Conservation (phyloP, 768 basidiomycete genomes). For the Hypholoma fasciculare region DNA sequence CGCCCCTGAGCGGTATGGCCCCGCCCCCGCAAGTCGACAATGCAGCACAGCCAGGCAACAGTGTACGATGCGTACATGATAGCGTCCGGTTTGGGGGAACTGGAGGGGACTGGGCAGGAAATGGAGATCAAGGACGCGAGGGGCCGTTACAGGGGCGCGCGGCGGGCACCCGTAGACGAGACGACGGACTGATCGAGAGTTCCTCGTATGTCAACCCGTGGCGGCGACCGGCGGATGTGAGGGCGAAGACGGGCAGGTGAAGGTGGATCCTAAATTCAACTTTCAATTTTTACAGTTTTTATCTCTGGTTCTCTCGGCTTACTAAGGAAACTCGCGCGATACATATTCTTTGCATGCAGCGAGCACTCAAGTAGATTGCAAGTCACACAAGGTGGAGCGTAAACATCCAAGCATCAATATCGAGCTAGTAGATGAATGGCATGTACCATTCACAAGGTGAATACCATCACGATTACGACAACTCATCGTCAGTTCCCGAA, state of each 20-base stretch:
- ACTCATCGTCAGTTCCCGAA: no score
- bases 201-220: conserved; percentile 27
- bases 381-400: no score
- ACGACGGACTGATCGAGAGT: conserved; percentile 83
- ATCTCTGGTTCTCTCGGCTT: neutral
- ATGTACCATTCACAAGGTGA: no score
- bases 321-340: neutral
- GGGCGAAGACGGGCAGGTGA: no score
- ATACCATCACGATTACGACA: no score
- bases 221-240: neutral
- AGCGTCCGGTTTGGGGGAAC: no score
- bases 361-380: no score
- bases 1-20: no score
- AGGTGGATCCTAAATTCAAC: neutral
- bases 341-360: no score
- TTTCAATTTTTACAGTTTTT: neutral
- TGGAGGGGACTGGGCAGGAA: conserved; percentile 78
- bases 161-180: conserved; percentile 86
- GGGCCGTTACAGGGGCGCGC: conserved; percentile 85
- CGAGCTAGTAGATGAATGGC: no score
- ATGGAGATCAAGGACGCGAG: conserved; percentile 85
- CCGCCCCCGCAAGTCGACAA: conserved; percentile 12
- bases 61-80: conserved; percentile 5
- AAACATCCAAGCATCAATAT: no score
- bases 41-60: conserved; percentile 12